Evolutionary conservation across 1,284 basidiomycete genomes (phyloP).

Genomic region (Sanguinoderma infundibulare): DNA sequence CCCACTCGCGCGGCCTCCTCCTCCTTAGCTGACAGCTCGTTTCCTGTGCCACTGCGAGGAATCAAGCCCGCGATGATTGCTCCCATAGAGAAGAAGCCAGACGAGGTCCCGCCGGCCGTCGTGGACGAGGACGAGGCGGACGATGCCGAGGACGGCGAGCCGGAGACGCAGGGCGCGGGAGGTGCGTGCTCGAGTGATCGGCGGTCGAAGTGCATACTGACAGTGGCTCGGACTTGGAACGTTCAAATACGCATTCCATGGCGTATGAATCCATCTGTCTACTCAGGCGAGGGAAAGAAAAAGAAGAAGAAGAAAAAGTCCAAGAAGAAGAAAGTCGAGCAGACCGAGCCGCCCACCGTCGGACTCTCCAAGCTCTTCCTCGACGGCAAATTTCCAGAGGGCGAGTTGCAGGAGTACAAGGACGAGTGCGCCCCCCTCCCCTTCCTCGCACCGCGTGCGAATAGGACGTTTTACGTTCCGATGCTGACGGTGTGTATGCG

Average conservation of each 20-base stretch:
- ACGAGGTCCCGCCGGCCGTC: constrained; percentile 26
- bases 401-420: constrained; percentile 91
- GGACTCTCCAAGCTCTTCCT: constrained; percentile 91
- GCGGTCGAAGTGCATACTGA: background rate
- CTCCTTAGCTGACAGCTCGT: background rate
- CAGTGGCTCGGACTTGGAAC: background rate
- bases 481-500: background rate
- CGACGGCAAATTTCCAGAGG: constrained; percentile 87
- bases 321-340: constrained; percentile 82
- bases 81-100: constrained; percentile 24
- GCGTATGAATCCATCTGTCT: background rate
- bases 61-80: constrained; percentile 12
- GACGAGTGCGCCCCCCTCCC: constrained; percentile 69
- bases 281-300: constrained; percentile 48
- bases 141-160: constrained; percentile 33
- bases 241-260: background rate
- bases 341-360: constrained; percentile 94
- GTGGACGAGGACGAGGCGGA: constrained; percentile 35
- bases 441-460: constrained; percentile 10
- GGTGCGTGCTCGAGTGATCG: constrained; percentile 10
- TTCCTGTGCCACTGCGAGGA: background rate
- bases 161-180: constrained; percentile 28
- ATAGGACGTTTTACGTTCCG: background rate
- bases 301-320: constrained; percentile 96
- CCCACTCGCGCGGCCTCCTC: background rate